A percentile compares a stretch with the other conserved stretches of the same genome.
These are phyloP conservation scores for Ophiostoma ips DNA, from an alignment of 2,329 filamentous ascomycete species.

Conservation along the genomic window DNA sequence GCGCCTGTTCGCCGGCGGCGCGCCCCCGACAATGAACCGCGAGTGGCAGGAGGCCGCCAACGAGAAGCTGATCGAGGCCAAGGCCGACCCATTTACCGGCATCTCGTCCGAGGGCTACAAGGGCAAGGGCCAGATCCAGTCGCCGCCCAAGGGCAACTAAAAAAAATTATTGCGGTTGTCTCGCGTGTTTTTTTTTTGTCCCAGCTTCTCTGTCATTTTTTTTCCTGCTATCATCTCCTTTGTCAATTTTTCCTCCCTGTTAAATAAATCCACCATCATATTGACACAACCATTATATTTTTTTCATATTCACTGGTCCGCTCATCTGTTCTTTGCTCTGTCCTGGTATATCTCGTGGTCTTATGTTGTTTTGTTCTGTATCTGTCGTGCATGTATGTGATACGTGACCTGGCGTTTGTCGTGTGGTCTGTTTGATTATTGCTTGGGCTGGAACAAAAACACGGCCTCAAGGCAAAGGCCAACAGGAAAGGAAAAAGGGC, in stretches of 20 bases:
- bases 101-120: conserved; percentile 64
- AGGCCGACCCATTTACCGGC: conserved; percentile 76
- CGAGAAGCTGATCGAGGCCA: conserved; percentile 81
- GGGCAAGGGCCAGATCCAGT: conserved; percentile 69
- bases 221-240: neutral
- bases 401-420: no score
- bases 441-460: no score
- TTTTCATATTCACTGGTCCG: no score
- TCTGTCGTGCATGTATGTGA: no score
- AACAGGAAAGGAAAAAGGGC: no score
- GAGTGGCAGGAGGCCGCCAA: conserved; percentile 95
- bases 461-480: no score
- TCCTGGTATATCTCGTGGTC: neutral
- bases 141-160: conserved; percentile 36
- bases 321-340: neutral
- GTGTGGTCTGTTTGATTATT: no score
- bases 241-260: neutral
- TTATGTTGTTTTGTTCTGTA: neutral
- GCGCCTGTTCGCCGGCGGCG: conserved; percentile 56
- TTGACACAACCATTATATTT: neutral
- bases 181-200: neutral
- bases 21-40: conserved; percentile 82
- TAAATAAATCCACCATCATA: neutral
- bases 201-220: neutral
- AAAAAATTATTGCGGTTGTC: neutral